phyloP scores from a whole-genome alignment of 192 early-diverging fungal genomes.

The Gonapodya sp. region DNA sequence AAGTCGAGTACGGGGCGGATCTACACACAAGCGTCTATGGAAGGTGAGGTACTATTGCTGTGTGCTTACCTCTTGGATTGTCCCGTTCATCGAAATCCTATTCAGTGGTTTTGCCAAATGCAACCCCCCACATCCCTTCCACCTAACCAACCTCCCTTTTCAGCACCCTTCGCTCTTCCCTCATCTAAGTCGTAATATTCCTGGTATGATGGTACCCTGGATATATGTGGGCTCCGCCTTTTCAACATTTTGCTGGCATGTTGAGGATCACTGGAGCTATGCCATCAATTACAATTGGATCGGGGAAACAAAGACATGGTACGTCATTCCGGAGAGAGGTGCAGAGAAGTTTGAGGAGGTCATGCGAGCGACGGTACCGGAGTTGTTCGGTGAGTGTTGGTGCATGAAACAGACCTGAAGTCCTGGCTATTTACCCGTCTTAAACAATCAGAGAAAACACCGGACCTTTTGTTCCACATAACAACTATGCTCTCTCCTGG shows the following conservation, averaged over 20 bases:
- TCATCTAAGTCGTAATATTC: constrained; percentile 84
- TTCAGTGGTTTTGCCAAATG: constrained; percentile 65
- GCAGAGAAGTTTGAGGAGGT: constrained; percentile 74
- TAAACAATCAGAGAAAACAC: constrained; percentile 59
- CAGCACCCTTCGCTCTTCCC: constrained; percentile 73
- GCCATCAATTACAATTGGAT: constrained; percentile 94
- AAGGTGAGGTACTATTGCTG: constrained; percentile 38
- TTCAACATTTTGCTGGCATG: constrained; percentile 96
- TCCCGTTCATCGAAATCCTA: constrained; percentile 10
- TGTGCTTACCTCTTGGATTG: constrained; percentile 12
- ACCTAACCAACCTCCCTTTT: constrained; percentile 78
- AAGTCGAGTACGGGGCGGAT: constrained; percentile 96
- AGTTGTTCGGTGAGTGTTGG: constrained; percentile 50
- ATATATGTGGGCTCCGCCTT: constrained; percentile 94
- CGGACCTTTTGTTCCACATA: constrained; percentile 87
- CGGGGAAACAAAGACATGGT: constrained; percentile 98
- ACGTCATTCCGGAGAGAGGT: constrained; percentile 75
- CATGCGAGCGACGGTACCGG: constrained; percentile 69
- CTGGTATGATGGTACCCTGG: constrained; percentile 97
- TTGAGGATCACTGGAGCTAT: constrained; percentile 94
- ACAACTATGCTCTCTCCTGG: constrained; percentile 84
- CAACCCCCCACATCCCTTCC: constrained; percentile 70
- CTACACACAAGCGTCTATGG: constrained; percentile 84
- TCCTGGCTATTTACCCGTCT: neutral
- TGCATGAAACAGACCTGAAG: too few relatives aligned